Base-by-base conservation (phyloP, 2,329 filamentous ascomycete species). In the Sclerotinia sclerotiorum region DNA sequence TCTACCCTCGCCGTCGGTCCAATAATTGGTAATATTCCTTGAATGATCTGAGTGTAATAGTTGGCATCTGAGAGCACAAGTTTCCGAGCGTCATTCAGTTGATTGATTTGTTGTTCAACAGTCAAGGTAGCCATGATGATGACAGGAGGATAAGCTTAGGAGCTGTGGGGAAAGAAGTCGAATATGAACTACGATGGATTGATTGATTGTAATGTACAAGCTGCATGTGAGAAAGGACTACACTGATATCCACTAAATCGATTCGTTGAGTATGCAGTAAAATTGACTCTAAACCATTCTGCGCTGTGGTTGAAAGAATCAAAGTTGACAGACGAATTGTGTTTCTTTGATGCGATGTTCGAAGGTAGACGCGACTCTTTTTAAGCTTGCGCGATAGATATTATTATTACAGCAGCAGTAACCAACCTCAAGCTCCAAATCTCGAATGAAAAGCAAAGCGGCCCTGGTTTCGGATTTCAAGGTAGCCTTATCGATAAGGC, bases 21-120 rank as follows among this genome's bases (percentile, higher is more conserved):
- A 79, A 97, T 91, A 76, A 98, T 94, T 68, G 94, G 93, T n/a
- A 98, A 83, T 71, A 98, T 93, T 60, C 93, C 93, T 77, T 92
- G 91, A 71, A 99, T 90, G 78, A 99, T 94, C 79, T 92, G 92
- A 63, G 90, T 89, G 79, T 98, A 99, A 81, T 96, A 93, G 77
- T 88, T 88, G 72, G 94, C 86, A 80, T 98, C 94, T 74, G 87
- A 88, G 69, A 98, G 86, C 66, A 96, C 94, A 71, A 98, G 90
- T 78, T 92, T 92, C 77, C 95, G 92, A 72, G 95, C 95, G 75
- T 91, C 90, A 79, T 96, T 89, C 74, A 99, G 89, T 83, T 97
- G 94, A 75, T 88, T 87, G 76, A 98, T 87, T 80, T 94, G 92
- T 76, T 93, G 89, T 77, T 85, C 83, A 70, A 93, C 85, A 44